Percentiles rank a stretch among this genome's conserved stretches.
Conservation (phyloP, 345 rosid species). For the Noccaea bulbosa region DNA sequence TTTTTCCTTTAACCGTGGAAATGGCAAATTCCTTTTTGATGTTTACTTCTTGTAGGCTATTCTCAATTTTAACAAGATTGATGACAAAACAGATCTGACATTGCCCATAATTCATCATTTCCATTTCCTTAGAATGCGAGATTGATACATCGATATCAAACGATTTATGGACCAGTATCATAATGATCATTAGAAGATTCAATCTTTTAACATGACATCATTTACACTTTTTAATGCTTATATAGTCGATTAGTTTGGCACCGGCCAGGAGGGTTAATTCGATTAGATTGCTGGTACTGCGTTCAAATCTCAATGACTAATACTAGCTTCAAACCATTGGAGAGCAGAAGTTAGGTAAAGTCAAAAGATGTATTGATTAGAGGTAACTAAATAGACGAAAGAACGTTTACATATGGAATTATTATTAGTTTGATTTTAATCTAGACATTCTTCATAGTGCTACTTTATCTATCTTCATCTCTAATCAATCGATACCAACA, state of each 20-base stretch:
- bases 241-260: conserved; percentile 14
- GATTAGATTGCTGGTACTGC: conserved; percentile 23
- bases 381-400: conserved; percentile 28
- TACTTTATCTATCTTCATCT: conserved; percentile 23
- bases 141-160: neutral
- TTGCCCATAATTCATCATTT: neutral
- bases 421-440: conserved; percentile 30
- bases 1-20: neutral
- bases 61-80: conserved; percentile 4
- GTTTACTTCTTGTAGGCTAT: neutral
- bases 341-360: conserved; percentile 6
- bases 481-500: conserved; percentile 24
- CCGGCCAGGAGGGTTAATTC: neutral
- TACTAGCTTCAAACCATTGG: conserved; percentile 21
- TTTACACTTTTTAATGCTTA: conserved; percentile 23
- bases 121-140: neutral
- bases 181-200: conserved; percentile 8
- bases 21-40: conserved; percentile 11
- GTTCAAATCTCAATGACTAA: conserved; percentile 17
- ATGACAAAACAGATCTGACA: neutral
- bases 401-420: conserved; percentile 23
- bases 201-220: conserved; percentile 7
- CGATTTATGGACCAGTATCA: neutral
- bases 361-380: conserved; percentile 39
- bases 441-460: conserved; percentile 7